Base-by-base conservation (phyloP, 768 basidiomycete species). In the Tricholoma sp. region DNA sequence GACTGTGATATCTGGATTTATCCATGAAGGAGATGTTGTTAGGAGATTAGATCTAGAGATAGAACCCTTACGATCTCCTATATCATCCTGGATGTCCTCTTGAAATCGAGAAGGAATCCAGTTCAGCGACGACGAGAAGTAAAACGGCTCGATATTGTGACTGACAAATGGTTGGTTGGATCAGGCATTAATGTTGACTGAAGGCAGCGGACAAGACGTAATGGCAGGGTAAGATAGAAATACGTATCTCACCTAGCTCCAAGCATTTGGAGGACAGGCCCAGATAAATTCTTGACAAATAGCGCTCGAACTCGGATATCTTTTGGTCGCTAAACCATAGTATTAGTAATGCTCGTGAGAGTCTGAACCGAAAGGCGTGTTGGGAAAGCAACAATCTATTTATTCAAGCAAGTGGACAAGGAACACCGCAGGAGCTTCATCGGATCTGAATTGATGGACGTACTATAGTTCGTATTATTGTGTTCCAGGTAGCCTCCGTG, bases 91-190 rank as follows among this genome's bases (percentile, higher is more conserved):
- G 0, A 76, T 56, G 50, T 75, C 78, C 61, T 85, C 84, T 59
- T 84, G 79, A 52, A 80, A 88, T 54, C 84, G 78, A 1, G 83
- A 82, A 2, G 85, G 85, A 59, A 86, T 88, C 84, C 83, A 85
- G 58, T 82, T 84, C 2, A 84, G 60, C 12, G 83, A 82, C 0
- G 84, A 85, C 0, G 83, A 84, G 61, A 81, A 86, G 68, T 83
- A 86, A 66, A 85, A 86, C 0, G 85, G 85, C 60, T 86, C 85
- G 47, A 86, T 78, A 37, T 77, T 74, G 62, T 79, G 83, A 64
- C 83, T 80, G 27, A 8, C 32, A 53, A 41, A 2, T 14, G 19
- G 10, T 5, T 1, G 19, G 37, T 43, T 43, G 19, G 41, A 43
- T 8, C 2, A 41, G 19, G 8, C 18, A 19, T 19, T 10, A 18